Percentiles rank a stretch among this genome's conserved stretches.
Evolutionary conservation across 2,329 filamentous ascomycete genomes (phyloP).

Genomic region (Xylariaceae sp.): DNA sequence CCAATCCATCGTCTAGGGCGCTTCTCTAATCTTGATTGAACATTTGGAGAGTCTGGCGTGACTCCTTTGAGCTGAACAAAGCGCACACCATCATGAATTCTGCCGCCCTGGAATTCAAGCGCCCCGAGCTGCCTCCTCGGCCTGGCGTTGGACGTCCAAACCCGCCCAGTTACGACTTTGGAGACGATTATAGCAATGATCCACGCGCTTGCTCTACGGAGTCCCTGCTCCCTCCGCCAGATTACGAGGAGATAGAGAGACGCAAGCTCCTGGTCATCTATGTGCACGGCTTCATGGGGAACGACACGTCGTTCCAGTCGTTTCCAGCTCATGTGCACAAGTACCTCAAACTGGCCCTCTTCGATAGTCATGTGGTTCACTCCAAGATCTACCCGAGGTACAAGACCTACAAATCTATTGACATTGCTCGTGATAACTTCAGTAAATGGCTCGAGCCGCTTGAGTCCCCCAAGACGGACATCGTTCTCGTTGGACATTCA

Average conservation of each 20-base stretch:
- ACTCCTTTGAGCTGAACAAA: neutral
- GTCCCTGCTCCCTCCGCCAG: slow-evolving; percentile 32
- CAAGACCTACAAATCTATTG: slow-evolving; percentile 66
- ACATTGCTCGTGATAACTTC: slow-evolving; percentile 74
- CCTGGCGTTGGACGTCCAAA: neutral
- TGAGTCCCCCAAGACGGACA: slow-evolving; percentile 66
- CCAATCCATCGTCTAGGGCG: neutral
- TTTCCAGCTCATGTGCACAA: slow-evolving; percentile 86
- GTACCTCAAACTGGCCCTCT: slow-evolving; percentile 60
- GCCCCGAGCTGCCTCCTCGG: slow-evolving; percentile 1
- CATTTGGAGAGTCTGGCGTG: neutral
- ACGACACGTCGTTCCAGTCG: slow-evolving; percentile 78
- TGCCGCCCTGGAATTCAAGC: slow-evolving; percentile 11
- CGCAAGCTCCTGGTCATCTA: slow-evolving; percentile 70
- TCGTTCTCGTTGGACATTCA: slow-evolving; percentile 79
- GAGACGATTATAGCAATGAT: slow-evolving; percentile 30
- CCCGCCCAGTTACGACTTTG: slow-evolving; percentile 17
- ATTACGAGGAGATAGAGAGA: slow-evolving; percentile 32
- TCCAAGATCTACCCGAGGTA: slow-evolving; percentile 82
- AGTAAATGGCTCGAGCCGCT: slow-evolving; percentile 77
- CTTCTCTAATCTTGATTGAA: neutral
- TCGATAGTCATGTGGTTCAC: slow-evolving; percentile 72
- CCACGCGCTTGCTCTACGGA: slow-evolving; percentile 46
- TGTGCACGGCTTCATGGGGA: slow-evolving; percentile 87
- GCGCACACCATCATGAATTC: slow-evolving; percentile 8